Base-by-base conservation (phyloP, 2,329 filamentous ascomycete species). In the Venturia carpophila region DNA sequence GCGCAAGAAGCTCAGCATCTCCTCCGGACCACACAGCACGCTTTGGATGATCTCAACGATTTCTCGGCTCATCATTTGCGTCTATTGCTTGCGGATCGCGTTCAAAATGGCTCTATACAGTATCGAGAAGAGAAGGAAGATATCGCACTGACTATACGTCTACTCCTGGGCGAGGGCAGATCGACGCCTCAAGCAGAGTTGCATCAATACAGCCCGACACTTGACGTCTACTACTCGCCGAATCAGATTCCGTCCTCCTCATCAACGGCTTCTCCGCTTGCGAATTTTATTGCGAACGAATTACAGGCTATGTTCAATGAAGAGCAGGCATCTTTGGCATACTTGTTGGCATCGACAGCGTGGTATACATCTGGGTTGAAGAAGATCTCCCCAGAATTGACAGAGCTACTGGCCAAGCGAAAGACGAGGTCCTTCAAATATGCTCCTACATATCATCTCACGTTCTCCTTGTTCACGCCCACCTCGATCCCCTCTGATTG, bases 381-480 rank as follows among this genome's bases (percentile, higher is more conserved):
- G 49, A 79, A 82, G 0, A 79, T 85, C 15, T 74, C 75, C 13
- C 69, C 73, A n/a, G 76, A 78, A 47, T 71, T 71, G 19, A 69
- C 70, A 9, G 70, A 83, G 77, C 71, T 88, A 81, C 82, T 87
- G 39, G 80, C 81, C 67, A 80, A 80, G 65, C 89, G 92, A 67
- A 90, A 90, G 43, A 94, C 90, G 2, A 84, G 92, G 62, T 91
- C 92, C 0, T 84, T 97, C 72, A 95, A 93, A 73, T 96, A 97
- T 74, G 89, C 94, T 4, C 87, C 92, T 17, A 96, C 91, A 0
- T 99, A 97, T 74, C 94, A 99, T 73, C 80, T 99, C 37, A 96
- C 92, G 0, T 96, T 99, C 73, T 99, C 94, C 0, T 82, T 99
- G 3, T 97, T 99, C 74, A 94, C 91, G 0, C 88, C 89, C 15